Evolutionary conservation across 2,329 filamentous ascomycete genomes (phyloP).

Genomic region (Phaeoacremonium minimum): DNA sequence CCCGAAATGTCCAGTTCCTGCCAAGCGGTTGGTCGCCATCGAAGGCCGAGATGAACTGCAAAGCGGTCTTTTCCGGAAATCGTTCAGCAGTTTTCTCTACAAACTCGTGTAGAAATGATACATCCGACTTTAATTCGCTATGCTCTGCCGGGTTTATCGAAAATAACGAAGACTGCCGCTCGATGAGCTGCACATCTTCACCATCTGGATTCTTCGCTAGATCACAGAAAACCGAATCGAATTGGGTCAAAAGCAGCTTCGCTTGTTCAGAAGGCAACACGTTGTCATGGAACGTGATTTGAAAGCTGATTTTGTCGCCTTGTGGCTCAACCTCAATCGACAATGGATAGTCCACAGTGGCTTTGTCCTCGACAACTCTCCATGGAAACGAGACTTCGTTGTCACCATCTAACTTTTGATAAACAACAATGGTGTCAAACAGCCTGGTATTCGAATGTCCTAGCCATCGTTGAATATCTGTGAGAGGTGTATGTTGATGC

Average conservation of each 20-base stretch:
- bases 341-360: constrained; percentile 70
- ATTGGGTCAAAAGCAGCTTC: constrained; percentile 61
- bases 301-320: constrained; percentile 48
- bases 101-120: constrained; percentile 69
- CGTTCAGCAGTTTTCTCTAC: constrained; percentile 59
- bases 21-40: constrained; percentile 37
- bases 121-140: constrained; percentile 50
- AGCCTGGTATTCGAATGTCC: constrained; percentile 60
- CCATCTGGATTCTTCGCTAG: constrained; percentile 46
- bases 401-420: constrained; percentile 56
- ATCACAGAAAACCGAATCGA: constrained; percentile 61
- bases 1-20: constrained; percentile 66
- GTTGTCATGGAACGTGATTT: constrained; percentile 61
- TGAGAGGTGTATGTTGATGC: constrained; percentile 68
- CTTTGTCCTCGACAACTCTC: constrained; percentile 59
- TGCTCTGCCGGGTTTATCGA: constrained; percentile 63
- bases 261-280: constrained; percentile 68
- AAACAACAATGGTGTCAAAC: constrained; percentile 84
- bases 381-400: constrained; percentile 37
- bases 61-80: constrained; percentile 58
- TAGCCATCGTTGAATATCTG: constrained; percentile 68
- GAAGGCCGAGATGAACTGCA: constrained; percentile 69
- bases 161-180: constrained; percentile 36
- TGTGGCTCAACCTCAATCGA: constrained; percentile 74
- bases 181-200: constrained; percentile 30